Evolutionary conservation across 2,329 filamentous ascomycete species (phyloP).

Genomic region (Ascosphaera aggregata): DNA sequence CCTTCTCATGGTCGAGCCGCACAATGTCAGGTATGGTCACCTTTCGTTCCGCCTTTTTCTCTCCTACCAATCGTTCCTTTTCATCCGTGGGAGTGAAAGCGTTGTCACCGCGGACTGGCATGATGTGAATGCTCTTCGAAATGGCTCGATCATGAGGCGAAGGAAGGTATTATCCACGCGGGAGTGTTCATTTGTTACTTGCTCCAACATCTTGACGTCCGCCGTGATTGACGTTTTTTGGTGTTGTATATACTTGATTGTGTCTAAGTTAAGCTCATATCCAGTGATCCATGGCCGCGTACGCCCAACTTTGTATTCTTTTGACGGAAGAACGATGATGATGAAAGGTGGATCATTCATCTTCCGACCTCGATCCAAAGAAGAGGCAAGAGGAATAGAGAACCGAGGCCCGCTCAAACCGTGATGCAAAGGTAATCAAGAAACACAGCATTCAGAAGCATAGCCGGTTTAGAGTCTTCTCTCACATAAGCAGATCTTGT

Average conservation of each 20-base stretch:
- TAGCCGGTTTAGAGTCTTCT: too few species aligned
- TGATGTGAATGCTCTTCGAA: background rate
- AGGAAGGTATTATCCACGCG: too few species aligned
- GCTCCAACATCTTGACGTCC: background rate
- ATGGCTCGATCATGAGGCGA: background rate
- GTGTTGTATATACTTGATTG: background rate
- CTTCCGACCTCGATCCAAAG: background rate
- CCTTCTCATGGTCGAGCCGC: constrained; percentile 18
- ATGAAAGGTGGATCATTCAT: background rate
- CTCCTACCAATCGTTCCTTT: background rate
- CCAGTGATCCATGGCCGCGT: background rate
- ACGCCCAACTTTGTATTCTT: background rate
- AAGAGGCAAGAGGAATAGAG: too few species aligned
- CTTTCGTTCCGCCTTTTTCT: background rate
- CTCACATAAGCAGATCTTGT: background rate
- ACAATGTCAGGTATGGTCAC: constrained; percentile 15
- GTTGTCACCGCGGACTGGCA: background rate
- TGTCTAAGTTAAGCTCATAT: background rate
- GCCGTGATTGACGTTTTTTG: background rate
- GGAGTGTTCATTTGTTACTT: background rate
- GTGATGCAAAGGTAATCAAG: background rate
- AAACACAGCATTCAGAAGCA: too few species aligned
- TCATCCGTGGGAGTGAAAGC: background rate
- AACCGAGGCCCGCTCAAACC: too few species aligned
- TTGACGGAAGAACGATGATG: too few species aligned